Evolutionary conservation across 2,329 filamentous ascomycete genomes (phyloP).

Genomic region (Fusarium duplospermum): DNA sequence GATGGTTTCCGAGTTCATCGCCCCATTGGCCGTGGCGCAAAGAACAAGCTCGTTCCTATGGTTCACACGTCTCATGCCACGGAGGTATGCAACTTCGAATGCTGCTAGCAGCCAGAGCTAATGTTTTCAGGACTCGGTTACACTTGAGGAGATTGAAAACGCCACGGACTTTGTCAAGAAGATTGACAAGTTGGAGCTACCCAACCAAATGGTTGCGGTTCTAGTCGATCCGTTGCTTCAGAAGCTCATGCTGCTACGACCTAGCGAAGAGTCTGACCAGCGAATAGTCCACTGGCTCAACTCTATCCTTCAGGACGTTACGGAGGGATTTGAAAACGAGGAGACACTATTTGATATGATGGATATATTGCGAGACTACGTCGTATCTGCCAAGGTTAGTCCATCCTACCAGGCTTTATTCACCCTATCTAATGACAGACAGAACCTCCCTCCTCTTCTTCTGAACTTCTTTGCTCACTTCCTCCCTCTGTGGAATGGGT

Average conservation of each 20-base stretch:
- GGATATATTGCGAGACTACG: slow-evolving; percentile 66
- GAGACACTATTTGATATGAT: slow-evolving; percentile 66
- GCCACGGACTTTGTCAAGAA: slow-evolving; percentile 76
- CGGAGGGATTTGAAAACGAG: slow-evolving; percentile 62
- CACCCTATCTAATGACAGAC: slow-evolving; percentile 7
- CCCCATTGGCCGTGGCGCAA: slow-evolving; percentile 47
- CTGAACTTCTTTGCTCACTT: slow-evolving; percentile 64
- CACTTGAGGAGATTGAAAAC: slow-evolving; percentile 82
- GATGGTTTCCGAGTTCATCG: slow-evolving; percentile 73
- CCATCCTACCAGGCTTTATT: neutral
- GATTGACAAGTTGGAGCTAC: slow-evolving; percentile 82
- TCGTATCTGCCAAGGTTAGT: slow-evolving; percentile 65
- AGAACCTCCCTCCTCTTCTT: slow-evolving; percentile 62
- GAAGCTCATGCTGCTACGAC: slow-evolving; percentile 77
- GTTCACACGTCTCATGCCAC: slow-evolving; percentile 81
- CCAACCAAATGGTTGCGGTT: slow-evolving; percentile 83
- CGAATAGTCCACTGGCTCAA: slow-evolving; percentile 71
- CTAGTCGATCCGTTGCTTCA: slow-evolving; percentile 81
- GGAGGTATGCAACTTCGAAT: slow-evolving; percentile 61
- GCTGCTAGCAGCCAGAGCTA: neutral
- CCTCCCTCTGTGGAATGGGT: slow-evolving; percentile 72
- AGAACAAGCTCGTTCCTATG: slow-evolving; percentile 66
- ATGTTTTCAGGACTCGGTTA: slow-evolving; percentile 65
- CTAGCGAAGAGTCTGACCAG: slow-evolving; percentile 62
- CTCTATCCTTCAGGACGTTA: slow-evolving; percentile 66